A percentile compares a stretch with the other conserved stretches of the same genome.
These are phyloP conservation scores for Melaleuca quinquenervia DNA, from an alignment of 345 rosid genomes.

Conservation along the genomic window DNA sequence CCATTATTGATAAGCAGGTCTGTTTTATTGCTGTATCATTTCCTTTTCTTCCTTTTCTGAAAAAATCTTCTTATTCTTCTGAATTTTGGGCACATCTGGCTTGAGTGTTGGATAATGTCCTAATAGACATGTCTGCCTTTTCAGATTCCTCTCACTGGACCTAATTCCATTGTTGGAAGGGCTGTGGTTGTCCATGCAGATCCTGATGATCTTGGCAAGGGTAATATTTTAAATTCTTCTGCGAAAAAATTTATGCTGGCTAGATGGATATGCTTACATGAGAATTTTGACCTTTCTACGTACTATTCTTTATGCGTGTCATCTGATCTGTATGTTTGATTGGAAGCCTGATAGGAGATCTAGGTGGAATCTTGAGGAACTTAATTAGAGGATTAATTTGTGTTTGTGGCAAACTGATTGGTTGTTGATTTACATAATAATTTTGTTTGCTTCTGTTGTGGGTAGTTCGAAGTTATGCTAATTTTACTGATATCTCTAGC, in stretches of 20 bases:
- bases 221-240: constrained; percentile 18
- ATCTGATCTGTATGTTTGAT: not conserved
- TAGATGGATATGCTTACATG: not conserved
- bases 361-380: not conserved
- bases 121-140: not conserved
- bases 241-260: not conserved
- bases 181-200: constrained; percentile 89
- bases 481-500: not conserved
- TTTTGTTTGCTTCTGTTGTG: not conserved
- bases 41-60: not conserved
- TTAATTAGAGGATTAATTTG: not conserved
- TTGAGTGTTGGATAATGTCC: not conserved
- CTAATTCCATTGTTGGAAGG: constrained; percentile 77
- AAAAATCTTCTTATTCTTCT: not conserved
- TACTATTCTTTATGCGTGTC: not conserved
- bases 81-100: not conserved
- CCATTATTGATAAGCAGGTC: constrained; percentile 54
- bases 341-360: not conserved
- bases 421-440: not conserved
- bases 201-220: constrained; percentile 98
- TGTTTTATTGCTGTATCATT: not conserved
- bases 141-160: constrained; percentile 76
- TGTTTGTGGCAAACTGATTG: not conserved
- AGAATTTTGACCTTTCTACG: not conserved
- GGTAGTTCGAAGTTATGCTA: not conserved